Percentiles rank a stretch among this genome's conserved stretches.
Evolutionary conservation across 768 basidiomycete species (phyloP).

Genomic region (Xanthoconium stramineum): DNA sequence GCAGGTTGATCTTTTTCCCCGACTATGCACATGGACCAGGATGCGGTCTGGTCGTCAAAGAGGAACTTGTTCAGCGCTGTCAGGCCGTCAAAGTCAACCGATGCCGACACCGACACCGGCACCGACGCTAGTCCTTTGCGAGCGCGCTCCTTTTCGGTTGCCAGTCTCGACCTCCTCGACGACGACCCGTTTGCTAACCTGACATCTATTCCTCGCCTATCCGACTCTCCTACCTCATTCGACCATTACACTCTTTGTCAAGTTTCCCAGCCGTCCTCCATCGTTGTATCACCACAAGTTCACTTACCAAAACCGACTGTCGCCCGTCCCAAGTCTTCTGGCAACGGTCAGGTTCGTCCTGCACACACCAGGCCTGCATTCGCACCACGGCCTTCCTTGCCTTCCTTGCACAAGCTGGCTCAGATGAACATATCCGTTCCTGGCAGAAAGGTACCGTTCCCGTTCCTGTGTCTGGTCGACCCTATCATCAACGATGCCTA

Average conservation of each 20-base stretch:
- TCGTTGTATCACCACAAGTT: constrained; percentile 13
- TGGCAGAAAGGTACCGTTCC: constrained; percentile 33
- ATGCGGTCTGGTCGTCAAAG: too few relatives aligned
- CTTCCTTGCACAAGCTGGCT: constrained; percentile 39
- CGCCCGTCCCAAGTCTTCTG: constrained; percentile 33
- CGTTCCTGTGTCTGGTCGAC: background rate
- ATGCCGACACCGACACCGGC: background rate
- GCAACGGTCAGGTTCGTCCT: constrained; percentile 35
- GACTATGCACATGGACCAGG: background rate
- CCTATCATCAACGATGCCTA: too few relatives aligned
- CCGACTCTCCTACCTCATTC: background rate
- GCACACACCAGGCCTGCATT: constrained; percentile 44
- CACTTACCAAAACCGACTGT: constrained; percentile 8
- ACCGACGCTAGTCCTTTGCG: background rate
- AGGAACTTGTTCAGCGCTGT: too few relatives aligned
- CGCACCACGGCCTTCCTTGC: constrained; percentile 39
- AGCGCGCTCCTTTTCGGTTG: background rate
- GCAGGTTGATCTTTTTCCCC: background rate
- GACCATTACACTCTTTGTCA: too few relatives aligned
- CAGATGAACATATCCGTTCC: constrained; percentile 35
- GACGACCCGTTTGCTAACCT: constrained; percentile 75
- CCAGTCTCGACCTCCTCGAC: constrained; percentile 38
- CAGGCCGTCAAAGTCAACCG: too few relatives aligned
- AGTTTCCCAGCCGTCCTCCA: background rate
- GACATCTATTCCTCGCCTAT: constrained; percentile 14